Evolutionary conservation across 495 filamentous ascomycete species (phyloP).

Genomic region (Aspergillus bertholletiae): DNA sequence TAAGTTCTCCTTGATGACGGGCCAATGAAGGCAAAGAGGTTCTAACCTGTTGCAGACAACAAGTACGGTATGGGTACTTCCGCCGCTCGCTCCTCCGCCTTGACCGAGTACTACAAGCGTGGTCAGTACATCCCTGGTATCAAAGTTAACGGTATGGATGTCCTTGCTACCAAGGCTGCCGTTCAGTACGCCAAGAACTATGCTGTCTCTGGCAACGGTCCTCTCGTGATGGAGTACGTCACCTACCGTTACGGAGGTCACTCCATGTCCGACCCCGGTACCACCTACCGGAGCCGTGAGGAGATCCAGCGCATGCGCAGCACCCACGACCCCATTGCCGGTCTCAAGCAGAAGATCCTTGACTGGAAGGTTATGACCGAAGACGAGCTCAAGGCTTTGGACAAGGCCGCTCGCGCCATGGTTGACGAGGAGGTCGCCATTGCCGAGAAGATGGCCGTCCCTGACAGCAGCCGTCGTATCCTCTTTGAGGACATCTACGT

Average conservation of each 20-base stretch:
- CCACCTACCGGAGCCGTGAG: constrained; percentile 97
- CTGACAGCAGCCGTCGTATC: constrained; percentile 71
- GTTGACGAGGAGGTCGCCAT: constrained; percentile 88
- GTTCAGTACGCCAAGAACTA: constrained; percentile 88
- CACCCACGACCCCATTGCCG: constrained; percentile 97
- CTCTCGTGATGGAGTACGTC: constrained; percentile 95
- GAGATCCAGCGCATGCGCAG: constrained; percentile 99
- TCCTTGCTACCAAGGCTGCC: constrained; percentile 95
- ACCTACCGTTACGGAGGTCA: constrained; percentile 99
- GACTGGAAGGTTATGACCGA: constrained; percentile 91
- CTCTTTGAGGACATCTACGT: constrained; percentile 98
- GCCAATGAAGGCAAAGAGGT: not conserved
- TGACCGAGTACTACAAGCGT: constrained; percentile 99
- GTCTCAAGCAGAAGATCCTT: constrained; percentile 94
- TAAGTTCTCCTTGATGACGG: constrained; percentile 44
- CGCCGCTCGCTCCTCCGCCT: constrained; percentile 84
- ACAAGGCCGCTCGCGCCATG: constrained; percentile 80
- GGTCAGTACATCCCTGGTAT: constrained; percentile 99
- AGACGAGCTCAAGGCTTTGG: constrained; percentile 94
- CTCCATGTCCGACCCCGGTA: constrained; percentile 99
- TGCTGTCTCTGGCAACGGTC: constrained; percentile 75
- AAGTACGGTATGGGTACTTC: constrained; percentile 99
- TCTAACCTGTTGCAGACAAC: constrained; percentile 65
- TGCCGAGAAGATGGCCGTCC: constrained; percentile 80
- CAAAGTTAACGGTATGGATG: constrained; percentile 99